Conservation (phyloP, 768 basidiomycete species). For the Boletus subcaerulescens region DNA sequence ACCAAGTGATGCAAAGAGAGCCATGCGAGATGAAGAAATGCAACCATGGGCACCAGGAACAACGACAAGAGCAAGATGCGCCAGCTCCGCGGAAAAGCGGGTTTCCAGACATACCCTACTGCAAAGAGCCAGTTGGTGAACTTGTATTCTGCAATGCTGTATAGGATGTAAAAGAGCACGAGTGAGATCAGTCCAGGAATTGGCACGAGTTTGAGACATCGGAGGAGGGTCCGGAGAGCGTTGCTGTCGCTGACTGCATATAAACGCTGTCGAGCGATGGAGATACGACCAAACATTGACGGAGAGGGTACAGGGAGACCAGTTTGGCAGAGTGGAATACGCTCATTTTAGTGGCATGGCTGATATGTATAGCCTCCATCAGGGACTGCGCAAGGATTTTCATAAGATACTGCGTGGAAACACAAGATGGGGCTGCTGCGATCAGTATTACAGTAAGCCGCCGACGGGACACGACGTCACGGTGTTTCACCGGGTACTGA, state of each 20-base stretch:
- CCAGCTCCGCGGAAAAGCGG: constrained; percentile 20
- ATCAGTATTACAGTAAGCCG: too few relatives aligned
- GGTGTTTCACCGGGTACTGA: too few relatives aligned
- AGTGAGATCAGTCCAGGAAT: background rate
- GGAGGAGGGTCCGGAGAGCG: background rate
- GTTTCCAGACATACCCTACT: constrained; percentile 8
- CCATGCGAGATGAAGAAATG: constrained; percentile 6
- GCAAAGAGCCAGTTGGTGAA: constrained; percentile 11
- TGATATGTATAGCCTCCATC: too few relatives aligned
- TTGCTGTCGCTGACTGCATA: background rate
- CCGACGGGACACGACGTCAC: too few relatives aligned
- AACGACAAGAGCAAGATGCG: constrained; percentile 13
- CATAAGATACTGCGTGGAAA: too few relatives aligned
- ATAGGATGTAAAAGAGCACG: constrained; percentile 2
- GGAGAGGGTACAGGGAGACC: background rate
- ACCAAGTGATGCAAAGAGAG: background rate
- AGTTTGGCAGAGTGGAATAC: too few relatives aligned
- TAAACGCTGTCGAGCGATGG: background rate
- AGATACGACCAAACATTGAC: constrained; percentile 1
- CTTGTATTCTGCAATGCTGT: constrained; percentile 5
- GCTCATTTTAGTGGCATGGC: too few relatives aligned
- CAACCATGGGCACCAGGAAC: constrained; percentile 11
- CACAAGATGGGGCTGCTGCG: too few relatives aligned
- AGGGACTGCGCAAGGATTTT: too few relatives aligned
- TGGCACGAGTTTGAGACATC: background rate